Conservation (phyloP, 2,329 filamentous ascomycete genomes). For the Clonostachys rosea region DNA sequence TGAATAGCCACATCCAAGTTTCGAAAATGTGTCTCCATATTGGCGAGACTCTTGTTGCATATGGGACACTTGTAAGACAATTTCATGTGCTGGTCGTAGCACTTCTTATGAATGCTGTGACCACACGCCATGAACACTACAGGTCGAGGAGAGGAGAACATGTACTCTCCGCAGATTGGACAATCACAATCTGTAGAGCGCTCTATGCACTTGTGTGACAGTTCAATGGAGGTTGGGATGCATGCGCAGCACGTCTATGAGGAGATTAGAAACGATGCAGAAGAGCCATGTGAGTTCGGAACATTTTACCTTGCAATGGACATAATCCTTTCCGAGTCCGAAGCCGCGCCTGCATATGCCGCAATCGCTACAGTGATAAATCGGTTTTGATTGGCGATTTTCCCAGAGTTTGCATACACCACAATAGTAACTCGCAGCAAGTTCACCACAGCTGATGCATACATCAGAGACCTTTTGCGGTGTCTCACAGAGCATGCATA, state of each 20-base stretch:
- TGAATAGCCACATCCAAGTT: constrained; percentile 85
- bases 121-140: constrained; percentile 95
- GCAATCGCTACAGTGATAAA: constrained; percentile 95
- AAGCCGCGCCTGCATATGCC: constrained; percentile 90
- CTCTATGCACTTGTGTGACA: constrained; percentile 89
- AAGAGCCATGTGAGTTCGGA: background rate
- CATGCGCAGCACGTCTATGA: constrained; percentile 82
- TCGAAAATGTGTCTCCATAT: constrained; percentile 94
- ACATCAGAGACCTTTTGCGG: constrained; percentile 77
- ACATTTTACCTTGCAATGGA: constrained; percentile 83
- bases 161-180: constrained; percentile 93
- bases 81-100: constrained; percentile 83
- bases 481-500: constrained; percentile 91
- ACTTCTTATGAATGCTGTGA: constrained; percentile 89
- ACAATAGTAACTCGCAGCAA: constrained; percentile 88
- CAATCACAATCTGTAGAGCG: constrained; percentile 92
- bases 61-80: constrained; percentile 94
- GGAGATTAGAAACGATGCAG: background rate
- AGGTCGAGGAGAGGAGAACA: constrained; percentile 84
- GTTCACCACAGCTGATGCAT: constrained; percentile 72
- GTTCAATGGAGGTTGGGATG: constrained; percentile 82
- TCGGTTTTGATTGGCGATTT: constrained; percentile 82
- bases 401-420: constrained; percentile 96
- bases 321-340: constrained; percentile 93
- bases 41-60: constrained; percentile 92